Evolutionary conservation across 768 basidiomycete species (phyloP).

Genomic region (Mycena metata): DNA sequence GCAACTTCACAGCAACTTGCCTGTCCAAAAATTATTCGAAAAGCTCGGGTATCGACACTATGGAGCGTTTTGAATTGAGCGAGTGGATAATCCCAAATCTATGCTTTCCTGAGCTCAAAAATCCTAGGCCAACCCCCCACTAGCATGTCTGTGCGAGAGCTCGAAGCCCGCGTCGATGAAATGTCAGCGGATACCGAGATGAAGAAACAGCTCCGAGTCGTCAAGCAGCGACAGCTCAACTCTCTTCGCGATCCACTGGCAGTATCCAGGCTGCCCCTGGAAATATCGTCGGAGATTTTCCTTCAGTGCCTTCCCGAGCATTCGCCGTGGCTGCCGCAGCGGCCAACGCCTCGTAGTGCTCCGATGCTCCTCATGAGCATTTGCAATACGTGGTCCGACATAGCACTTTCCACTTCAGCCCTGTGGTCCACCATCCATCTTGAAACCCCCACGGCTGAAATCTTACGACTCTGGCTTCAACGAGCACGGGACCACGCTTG

Average conservation of each 20-base stretch:
- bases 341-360: background rate
- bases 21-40: too few species aligned
- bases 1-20: too few species aligned
- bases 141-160: background rate
- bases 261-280: constrained; percentile 11
- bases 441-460: background rate
- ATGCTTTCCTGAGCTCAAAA: too few species aligned
- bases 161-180: constrained; percentile 1
- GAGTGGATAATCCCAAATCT: too few species aligned
- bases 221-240: constrained; percentile 4
- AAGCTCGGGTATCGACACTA: too few species aligned
- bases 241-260: constrained; percentile 20
- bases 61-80: too few species aligned
- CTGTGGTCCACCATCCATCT: constrained; percentile 4
- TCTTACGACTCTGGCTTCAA: background rate
- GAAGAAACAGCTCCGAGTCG: background rate
- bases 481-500: background rate
- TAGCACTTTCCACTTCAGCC: constrained; percentile 5
- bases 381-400: constrained; percentile 1
- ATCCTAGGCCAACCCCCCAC: too few species aligned
- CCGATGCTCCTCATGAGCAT: constrained; percentile 15
- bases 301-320: constrained; percentile 1
- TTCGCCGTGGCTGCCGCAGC: too few species aligned
- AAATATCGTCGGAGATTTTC: constrained; percentile 18
- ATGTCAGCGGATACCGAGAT: background rate